Evolutionary conservation across 352 stramenopile species (phyloP), one percentile per base, ranked within the genome.

Genomic region (Phytopythium delawarense): DNA sequence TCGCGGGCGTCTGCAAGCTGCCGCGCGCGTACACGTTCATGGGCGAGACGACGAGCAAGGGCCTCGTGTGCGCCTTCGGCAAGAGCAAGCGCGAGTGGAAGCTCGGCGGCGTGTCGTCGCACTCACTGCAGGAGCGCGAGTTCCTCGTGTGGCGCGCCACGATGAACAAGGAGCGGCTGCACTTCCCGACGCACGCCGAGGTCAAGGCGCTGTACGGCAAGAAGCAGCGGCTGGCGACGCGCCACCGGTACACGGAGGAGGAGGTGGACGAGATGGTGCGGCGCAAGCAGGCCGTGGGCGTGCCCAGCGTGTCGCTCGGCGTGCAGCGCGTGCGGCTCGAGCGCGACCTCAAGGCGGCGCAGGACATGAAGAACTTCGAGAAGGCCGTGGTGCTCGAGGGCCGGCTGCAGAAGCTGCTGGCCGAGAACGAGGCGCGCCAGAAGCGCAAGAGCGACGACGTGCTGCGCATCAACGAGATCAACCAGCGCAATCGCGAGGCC

Each of bases 331-430:
- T 95, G 28, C 86, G 86, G 32, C 68, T 95, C 40, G 86, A 95
- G 62, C 81, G 86, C 35, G 86, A 92, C 62, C 60, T 95, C 15
- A 72, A 76, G 39, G 86, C 86, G 49, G 86, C 86, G 21, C 84
- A 92, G 61, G 80, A 89, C 50, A 91, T 91, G 78, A 91, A 92
- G 65, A 92, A 95, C 64, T 95, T 91, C 62, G 84, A 91, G 34
- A 95, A 95, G 55, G 84, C 86, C 7, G 56, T 95, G 21, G 72
- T 84, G 45, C 69, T 95, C 0, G 86, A 95, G 53, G 84, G 77
- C 46, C 67, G 74, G 20, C 63, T 92, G 42, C 79, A 90, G 30
- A 78, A 80, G 52, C 63, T 93, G 37, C 50, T 82, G n/a, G 72
- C 69, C 0, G 74, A 88, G 54, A 91, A 92, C 55, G 84, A 93